Conservation (phyloP, 2,329 filamentous ascomycete genomes). For the Moelleriella libera region DNA sequence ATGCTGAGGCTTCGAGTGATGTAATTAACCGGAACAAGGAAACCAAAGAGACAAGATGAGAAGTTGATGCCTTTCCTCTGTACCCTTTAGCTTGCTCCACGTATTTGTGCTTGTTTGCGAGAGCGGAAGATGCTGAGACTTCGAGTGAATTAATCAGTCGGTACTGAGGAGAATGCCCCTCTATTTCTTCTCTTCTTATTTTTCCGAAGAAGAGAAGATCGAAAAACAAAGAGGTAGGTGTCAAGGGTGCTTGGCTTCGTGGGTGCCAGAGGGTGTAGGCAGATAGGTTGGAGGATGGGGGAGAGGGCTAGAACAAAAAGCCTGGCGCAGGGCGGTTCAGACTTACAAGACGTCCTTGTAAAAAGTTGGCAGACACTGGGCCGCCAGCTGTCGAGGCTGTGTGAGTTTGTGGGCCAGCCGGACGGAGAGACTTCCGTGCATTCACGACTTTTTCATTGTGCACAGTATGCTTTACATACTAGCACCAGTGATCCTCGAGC, state of each 20-base stretch:
- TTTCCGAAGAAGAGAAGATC: too few relatives aligned
- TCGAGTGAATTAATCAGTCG: too few relatives aligned
- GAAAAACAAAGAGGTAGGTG: not conserved
- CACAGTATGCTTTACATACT: not conserved
- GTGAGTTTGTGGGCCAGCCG: not conserved
- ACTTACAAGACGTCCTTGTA: not conserved
- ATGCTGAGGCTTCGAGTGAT: too few relatives aligned
- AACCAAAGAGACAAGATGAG: too few relatives aligned
- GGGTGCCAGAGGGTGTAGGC: not conserved
- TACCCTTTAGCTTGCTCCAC: too few relatives aligned
- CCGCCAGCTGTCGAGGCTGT: not conserved
- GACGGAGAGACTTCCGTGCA: not conserved
- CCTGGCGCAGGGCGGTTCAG: not conserved
- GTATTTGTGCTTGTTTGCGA: too few relatives aligned
- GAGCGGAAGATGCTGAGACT: too few relatives aligned
- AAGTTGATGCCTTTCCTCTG: too few relatives aligned
- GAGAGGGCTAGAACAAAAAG: not conserved
- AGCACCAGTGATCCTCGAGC: not conserved
- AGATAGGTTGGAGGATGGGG: not conserved
- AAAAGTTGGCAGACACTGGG: not conserved
- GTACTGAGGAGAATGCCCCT: too few relatives aligned
- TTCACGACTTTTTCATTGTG: not conserved
- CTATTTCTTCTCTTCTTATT: too few relatives aligned
- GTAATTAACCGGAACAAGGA: too few relatives aligned
- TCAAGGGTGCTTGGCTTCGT: not conserved